These are phyloP conservation scores for Talaromyces sp. DNA, from an alignment of 2,329 filamentous ascomycete genomes.

Conservation along the genomic window DNA sequence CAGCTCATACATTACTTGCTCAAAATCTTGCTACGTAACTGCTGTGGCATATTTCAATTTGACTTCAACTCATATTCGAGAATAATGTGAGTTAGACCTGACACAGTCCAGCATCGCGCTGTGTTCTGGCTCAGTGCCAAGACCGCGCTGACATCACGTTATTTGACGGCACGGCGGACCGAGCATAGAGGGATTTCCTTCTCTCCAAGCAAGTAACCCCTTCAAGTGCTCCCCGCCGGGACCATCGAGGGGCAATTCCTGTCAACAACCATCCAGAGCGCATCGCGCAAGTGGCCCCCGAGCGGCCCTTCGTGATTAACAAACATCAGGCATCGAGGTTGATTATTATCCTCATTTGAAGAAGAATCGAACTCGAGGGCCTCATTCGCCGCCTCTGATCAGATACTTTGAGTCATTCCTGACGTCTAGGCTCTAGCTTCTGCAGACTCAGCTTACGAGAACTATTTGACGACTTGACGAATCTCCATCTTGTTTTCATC, in stretches of 20 bases:
- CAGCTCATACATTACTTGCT: neutral
- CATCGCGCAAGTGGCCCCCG: slow-evolving; percentile 14
- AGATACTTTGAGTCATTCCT: neutral
- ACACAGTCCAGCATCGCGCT: neutral
- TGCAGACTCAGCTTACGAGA: neutral
- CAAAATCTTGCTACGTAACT: neutral
- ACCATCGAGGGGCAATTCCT: slow-evolving; percentile 14
- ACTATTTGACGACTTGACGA: neutral
- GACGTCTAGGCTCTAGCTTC: neutral
- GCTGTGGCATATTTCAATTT: neutral
- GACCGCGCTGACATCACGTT: slow-evolving; percentile 8
- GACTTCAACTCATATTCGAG: neutral
- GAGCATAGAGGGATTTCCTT: neutral
- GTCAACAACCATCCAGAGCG: slow-evolving; percentile 14
- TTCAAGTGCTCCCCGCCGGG: slow-evolving; percentile 7
- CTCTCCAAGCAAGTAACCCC: neutral
- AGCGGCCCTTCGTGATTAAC: slow-evolving; percentile 5
- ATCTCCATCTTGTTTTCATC: neutral
- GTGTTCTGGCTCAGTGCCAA: neutral
- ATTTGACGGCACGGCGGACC: neutral
- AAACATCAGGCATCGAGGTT: neutral
- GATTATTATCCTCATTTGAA: neutral
- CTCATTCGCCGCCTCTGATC: neutral
- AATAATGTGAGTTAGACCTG: neutral
- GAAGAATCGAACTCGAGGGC: neutral